Evolutionary conservation across 305 asterid genomes (phyloP), one percentile per base, ranked within the genome.

Genomic region (Fraxinus floribunda): DNA sequence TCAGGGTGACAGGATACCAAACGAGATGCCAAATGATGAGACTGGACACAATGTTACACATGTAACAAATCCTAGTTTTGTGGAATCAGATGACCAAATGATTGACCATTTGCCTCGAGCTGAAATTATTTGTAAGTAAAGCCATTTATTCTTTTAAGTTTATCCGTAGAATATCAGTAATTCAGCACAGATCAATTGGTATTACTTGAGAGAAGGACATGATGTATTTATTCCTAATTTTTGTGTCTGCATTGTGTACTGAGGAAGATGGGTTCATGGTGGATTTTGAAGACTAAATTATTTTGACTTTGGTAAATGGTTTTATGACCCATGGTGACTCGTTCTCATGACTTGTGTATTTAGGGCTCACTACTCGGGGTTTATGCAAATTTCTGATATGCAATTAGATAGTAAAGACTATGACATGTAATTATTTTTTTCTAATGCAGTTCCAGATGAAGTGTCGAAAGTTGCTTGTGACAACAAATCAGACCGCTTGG

Each of bases 401-500:
- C 70, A 57, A 46, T 57, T 46, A 24, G 11, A 66, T 77, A 35
- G 41, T 49, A 18, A 29, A 35, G n/a, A 24, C 30, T 34, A 32
- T 76, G 78, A 57, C 64, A 81, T 34, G 76, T 15, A 32, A 16
- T 70, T 70, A 30, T 30, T 52, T 16, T 75, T 81, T 76, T 72
- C 76, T 80, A 55, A 75, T 87, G 85, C 97, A 95, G 99, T 97
- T 82, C 77, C 93, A 1, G 92, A 90, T 82, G 97, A 91, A 84
- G 89, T 91, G 24, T 78, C 85, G 66, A 89, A 85, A 29, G 86
- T 86, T 82, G 91, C 95, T 78, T 89, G 87, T 84, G 98, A 94
- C 85, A 83, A 80, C 73, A 89, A 86, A 35, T 81, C 89, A 36
- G 92, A 89, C 79, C 94, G 93, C n/a, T 78, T 91, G 82, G 90